Percentiles rank a stretch among this genome's conserved stretches.
phyloP scores from a whole-genome alignment of 371 early-diverging fungal species.

The Rhizopus stolonifer region DNA sequence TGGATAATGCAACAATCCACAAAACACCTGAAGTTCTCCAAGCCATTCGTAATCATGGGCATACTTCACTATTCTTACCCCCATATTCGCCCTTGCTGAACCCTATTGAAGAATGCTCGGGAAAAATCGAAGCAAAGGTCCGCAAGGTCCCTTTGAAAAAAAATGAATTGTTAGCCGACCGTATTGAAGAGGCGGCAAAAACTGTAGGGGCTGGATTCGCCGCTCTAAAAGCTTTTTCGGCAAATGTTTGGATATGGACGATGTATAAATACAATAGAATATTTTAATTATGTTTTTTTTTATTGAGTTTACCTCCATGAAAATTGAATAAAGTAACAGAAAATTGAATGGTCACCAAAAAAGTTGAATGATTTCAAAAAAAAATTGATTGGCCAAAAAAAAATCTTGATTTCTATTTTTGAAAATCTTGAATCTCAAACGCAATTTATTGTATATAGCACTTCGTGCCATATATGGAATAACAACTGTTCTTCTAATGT shows the following conservation, averaged over 20 bases:
- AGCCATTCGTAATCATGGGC: neutral
- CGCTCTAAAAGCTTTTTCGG: slow-evolving; percentile 11
- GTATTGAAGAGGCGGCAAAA: slow-evolving; percentile 16
- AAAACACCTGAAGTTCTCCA: slow-evolving; percentile 8
- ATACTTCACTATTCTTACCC: neutral
- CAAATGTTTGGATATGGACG: slow-evolving; percentile 11
- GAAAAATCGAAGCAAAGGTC: slow-evolving; percentile 3
- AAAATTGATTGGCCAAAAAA: too few species aligned
- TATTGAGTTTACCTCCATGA: too few species aligned
- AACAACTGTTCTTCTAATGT: too few species aligned
- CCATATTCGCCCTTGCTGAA: neutral
- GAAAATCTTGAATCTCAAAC: too few species aligned
- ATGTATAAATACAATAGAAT: neutral
- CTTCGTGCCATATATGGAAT: too few species aligned
- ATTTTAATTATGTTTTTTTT: too few species aligned
- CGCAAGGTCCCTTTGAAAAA: neutral
- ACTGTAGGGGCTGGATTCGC: slow-evolving; percentile 23
- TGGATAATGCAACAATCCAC: slow-evolving; percentile 20
- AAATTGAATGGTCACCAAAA: too few species aligned
- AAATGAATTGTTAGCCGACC: slow-evolving; percentile 7
- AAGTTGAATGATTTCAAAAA: slow-evolving; percentile 1
- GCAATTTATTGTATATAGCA: too few species aligned
- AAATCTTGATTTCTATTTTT: too few species aligned
- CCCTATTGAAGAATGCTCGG: slow-evolving; percentile 1
- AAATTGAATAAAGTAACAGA: too few species aligned